A percentile compares a stretch with the other conserved stretches of the same genome.
These are phyloP conservation scores for Quercus engelmannii DNA, from an alignment of 306 rosid species.

Conservation along the genomic window DNA sequence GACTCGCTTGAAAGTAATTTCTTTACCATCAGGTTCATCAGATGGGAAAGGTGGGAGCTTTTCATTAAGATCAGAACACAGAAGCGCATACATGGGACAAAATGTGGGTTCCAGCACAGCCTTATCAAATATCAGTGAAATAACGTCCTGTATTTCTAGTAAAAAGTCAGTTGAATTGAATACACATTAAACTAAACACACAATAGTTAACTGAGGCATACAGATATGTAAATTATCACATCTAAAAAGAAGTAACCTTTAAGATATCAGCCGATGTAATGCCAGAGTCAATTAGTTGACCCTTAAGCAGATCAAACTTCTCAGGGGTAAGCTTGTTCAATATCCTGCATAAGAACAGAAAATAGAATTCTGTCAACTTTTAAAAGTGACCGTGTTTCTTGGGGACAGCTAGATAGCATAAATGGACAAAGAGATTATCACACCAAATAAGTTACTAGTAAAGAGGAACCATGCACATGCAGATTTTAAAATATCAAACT, in stretches of 20 bases:
- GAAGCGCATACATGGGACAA: slow-evolving; percentile 94
- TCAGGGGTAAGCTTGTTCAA: slow-evolving; percentile 97
- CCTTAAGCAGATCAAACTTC: slow-evolving; percentile 95
- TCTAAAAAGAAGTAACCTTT: slow-evolving; percentile 38
- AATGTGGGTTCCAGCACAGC: slow-evolving; percentile 98
- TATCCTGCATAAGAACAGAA: slow-evolving; percentile 54
- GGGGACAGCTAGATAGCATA: background rate
- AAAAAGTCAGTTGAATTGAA: slow-evolving; percentile 20
- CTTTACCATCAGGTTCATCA: slow-evolving; percentile 84
- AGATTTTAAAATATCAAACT: background rate
- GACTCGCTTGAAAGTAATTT: slow-evolving; percentile 78
- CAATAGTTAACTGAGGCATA: background rate
- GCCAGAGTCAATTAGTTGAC: slow-evolving; percentile 88
- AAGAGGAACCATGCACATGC: background rate
- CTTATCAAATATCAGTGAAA: slow-evolving; percentile 84
- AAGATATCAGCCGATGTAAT: slow-evolving; percentile 94
- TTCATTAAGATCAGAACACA: slow-evolving; percentile 80
- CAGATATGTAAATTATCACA: background rate
- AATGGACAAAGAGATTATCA: background rate
- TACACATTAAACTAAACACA: slow-evolving; percentile 11
- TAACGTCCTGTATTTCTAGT: slow-evolving; percentile 73
- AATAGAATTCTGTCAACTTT: background rate
- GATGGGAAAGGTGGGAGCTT: slow-evolving; percentile 91
- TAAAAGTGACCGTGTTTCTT: background rate
- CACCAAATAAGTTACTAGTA: background rate